Evolutionary conservation across 257 asterid species (phyloP).

Genomic region (Osmanthus fragrans): DNA sequence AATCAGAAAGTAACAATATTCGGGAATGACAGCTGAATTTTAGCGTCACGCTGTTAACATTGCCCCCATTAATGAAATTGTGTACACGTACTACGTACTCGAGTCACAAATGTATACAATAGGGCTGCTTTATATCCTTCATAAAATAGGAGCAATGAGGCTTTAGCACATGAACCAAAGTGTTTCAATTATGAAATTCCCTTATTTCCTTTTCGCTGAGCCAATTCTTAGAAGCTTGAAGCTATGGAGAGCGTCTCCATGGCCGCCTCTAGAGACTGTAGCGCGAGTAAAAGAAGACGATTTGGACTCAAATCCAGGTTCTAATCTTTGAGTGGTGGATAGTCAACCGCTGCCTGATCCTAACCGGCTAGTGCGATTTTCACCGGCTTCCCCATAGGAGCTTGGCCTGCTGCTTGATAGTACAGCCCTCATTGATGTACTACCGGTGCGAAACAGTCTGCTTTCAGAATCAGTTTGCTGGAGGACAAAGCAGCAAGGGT

Average conservation of each 20-base stretch:
- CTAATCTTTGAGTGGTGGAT: slow-evolving; percentile 53
- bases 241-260: slow-evolving; percentile 76
- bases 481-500: slow-evolving; percentile 18
- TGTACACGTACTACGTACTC: neutral
- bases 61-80: neutral
- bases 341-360: slow-evolving; percentile 60
- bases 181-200: neutral
- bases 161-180: neutral
- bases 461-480: slow-evolving; percentile 67
- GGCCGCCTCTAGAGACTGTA: slow-evolving; percentile 57
- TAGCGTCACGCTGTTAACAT: neutral
- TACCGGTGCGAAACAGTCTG: slow-evolving; percentile 53
- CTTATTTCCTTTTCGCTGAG: slow-evolving; percentile 66
- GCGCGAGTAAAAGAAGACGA: slow-evolving; percentile 64
- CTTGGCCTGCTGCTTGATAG: slow-evolving; percentile 69
- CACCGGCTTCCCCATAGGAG: slow-evolving; percentile 70
- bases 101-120: neutral
- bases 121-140: neutral
- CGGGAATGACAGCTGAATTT: neutral
- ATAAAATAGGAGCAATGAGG: neutral
- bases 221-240: slow-evolving; percentile 83
- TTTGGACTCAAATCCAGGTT: slow-evolving; percentile 68
- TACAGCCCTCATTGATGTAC: slow-evolving; percentile 66
- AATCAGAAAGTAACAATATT: neutral
- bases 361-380: slow-evolving; percentile 47